phyloP scores from a whole-genome alignment of 352 stramenopile genomes.

The Blastocystis sp. region DNA sequence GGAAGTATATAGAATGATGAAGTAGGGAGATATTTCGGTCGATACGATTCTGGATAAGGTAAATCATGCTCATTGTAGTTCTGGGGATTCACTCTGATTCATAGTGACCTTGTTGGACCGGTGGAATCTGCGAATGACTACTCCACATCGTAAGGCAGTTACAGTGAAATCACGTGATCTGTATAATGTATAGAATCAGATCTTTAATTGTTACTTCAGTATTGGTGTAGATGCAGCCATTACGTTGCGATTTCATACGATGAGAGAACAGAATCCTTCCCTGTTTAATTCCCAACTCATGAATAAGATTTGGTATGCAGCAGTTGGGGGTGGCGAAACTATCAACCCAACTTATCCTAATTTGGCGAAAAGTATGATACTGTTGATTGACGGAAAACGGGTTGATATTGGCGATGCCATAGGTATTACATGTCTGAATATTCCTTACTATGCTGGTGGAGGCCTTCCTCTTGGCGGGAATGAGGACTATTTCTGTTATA shows the following conservation, averaged over 20 bases:
- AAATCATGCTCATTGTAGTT: neutral
- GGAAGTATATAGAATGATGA: neutral
- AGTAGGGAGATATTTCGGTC: conserved; percentile 21
- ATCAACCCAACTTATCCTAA: conserved; percentile 2
- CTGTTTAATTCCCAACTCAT: conserved; percentile 84
- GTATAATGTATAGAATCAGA: conserved; percentile 71
- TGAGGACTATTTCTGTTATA: conserved; percentile 19
- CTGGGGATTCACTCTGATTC: neutral
- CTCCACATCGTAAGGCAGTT: neutral
- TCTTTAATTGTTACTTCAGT: conserved; percentile 75
- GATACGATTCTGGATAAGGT: conserved; percentile 36
- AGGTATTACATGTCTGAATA: conserved; percentile 72
- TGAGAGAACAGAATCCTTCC: conserved; percentile 80
- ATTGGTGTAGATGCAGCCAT: conserved; percentile 85
- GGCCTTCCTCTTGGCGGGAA: conserved; percentile 20
- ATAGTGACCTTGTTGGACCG: conserved; percentile 49
- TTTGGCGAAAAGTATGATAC: conserved; percentile 69
- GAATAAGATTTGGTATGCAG: conserved; percentile 85
- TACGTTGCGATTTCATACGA: conserved; percentile 83
- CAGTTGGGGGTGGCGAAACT: conserved; percentile 70
- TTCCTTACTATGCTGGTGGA: conserved; percentile 73
- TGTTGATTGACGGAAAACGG: conserved; percentile 71
- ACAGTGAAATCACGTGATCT: no score
- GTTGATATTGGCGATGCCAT: conserved; percentile 66
- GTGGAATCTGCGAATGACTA: conserved; percentile 20